These are phyloP conservation scores for Collybia mongolica DNA, from an alignment of 768 basidiomycete species.

Conservation along the genomic window DNA sequence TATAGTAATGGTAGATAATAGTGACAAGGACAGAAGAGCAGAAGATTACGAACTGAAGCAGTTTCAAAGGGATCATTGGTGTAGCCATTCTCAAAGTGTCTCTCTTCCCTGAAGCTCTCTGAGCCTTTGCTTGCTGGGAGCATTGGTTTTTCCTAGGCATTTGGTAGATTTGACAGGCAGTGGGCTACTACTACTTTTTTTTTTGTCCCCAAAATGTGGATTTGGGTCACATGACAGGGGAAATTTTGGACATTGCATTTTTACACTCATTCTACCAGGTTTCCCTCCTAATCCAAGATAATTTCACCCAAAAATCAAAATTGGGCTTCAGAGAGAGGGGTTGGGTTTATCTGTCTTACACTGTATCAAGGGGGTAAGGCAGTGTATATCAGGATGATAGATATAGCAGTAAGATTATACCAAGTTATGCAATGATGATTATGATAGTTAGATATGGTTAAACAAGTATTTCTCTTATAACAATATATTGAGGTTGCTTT, in stretches of 20 bases:
- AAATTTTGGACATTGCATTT: constrained; percentile 9
- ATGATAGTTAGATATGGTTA: too few relatives aligned
- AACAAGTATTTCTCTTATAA: too few relatives aligned
- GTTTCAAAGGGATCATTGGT: constrained; percentile 5
- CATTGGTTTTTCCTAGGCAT: constrained; percentile 1
- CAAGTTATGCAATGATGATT: too few relatives aligned
- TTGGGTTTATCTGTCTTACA: constrained; percentile 4
- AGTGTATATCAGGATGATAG: too few relatives aligned
- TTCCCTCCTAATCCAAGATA: constrained; percentile 4
- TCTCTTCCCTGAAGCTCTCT: background rate
- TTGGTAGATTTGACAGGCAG: constrained; percentile 1
- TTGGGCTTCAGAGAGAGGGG: constrained; percentile 1
- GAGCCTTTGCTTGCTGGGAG: constrained; percentile 3
- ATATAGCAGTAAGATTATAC: too few relatives aligned
- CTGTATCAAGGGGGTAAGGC: too few relatives aligned
- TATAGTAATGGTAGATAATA: background rate
- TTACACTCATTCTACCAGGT: constrained; percentile 2
- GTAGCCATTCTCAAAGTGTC: constrained; percentile 5
- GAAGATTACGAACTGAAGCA: too few relatives aligned
- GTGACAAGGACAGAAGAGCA: constrained; percentile 5
- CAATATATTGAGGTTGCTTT: too few relatives aligned
- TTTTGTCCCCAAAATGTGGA: constrained; percentile 8
- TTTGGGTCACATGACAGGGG: constrained; percentile 3
- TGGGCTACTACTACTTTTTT: background rate
- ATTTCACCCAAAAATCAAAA: background rate